Percentiles rank a stretch among this genome's conserved stretches.
These are phyloP conservation scores for Fistulifera pelliculosa DNA, from an alignment of 108 stramenopile species.

Conservation along the genomic window DNA sequence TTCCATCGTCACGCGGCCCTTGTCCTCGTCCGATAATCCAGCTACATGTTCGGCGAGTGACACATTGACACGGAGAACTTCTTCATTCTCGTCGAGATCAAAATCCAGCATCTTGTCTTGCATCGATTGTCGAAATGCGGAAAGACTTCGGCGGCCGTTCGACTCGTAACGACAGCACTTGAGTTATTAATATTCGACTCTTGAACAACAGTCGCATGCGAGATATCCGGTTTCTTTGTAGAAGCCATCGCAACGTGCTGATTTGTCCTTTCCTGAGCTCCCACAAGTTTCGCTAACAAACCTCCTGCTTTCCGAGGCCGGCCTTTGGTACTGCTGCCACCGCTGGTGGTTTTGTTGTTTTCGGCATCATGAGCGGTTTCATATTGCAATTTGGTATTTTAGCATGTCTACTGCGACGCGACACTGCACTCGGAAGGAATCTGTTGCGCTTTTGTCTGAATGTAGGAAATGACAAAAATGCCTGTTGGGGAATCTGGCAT, in stretches of 20 bases:
- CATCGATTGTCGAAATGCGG: constrained; percentile 45
- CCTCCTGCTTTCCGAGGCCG: constrained; percentile 34
- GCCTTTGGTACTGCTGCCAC: constrained; percentile 12
- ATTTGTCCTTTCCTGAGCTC: constrained; percentile 61
- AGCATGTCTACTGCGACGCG: constrained; percentile 24
- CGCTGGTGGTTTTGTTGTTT: constrained; percentile 11
- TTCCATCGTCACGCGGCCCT: constrained; percentile 68
- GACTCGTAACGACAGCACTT: neutral
- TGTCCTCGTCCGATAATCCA: constrained; percentile 27
- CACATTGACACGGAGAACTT: constrained; percentile 19
- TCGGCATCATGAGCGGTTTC: constrained; percentile 9
- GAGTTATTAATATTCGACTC: neutral
- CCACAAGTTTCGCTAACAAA: constrained; percentile 65
- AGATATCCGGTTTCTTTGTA: neutral
- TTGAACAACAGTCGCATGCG: neutral
- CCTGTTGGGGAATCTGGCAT: constrained; percentile 43
- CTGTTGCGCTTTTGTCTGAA: constrained; percentile 25
- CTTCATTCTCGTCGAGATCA: constrained; percentile 24
- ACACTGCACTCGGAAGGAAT: constrained; percentile 16
- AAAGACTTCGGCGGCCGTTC: constrained; percentile 35
- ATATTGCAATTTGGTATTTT: constrained; percentile 25
- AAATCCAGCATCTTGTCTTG: constrained; percentile 61
- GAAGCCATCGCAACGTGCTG: constrained; percentile 43
- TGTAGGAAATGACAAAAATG: constrained; percentile 53
- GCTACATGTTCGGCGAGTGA: constrained; percentile 22